Evolutionary conservation across 768 basidiomycete species (phyloP).

Genomic region (Mycena galopus): DNA sequence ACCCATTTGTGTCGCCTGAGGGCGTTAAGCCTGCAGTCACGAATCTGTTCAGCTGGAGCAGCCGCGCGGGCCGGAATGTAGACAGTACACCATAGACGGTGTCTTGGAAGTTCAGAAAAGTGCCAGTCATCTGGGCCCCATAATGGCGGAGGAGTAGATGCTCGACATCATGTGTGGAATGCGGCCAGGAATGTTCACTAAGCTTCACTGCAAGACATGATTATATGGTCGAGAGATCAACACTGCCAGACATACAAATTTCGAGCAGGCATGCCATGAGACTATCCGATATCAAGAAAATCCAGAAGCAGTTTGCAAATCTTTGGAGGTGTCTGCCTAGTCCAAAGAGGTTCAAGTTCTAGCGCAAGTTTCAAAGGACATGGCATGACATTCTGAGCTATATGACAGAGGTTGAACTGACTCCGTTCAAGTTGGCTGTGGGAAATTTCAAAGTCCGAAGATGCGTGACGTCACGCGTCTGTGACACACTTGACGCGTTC

Average conservation of each 20-base stretch:
- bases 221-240: neutral
- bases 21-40: conserved; percentile 27
- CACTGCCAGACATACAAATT: conserved; percentile 3
- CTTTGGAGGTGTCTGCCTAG: too few species aligned
- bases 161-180: neutral
- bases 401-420: too few species aligned
- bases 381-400: too few species aligned
- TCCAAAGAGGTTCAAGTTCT: too few species aligned
- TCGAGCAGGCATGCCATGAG: conserved; percentile 14
- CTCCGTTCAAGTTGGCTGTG: too few species aligned
- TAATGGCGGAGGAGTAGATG: conserved; percentile 1
- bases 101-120: conserved; percentile 5
- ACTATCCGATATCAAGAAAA: neutral
- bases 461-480: conserved; percentile 14
- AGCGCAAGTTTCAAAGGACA: too few species aligned
- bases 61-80: conserved; percentile 12
- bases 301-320: neutral
- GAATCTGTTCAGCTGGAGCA: conserved; percentile 29
- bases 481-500: conserved; percentile 8
- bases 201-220: conserved; percentile 4
- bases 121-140: conserved; percentile 22
- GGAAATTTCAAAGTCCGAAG: neutral
- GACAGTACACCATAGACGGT: conserved; percentile 10
- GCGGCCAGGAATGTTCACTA: conserved; percentile 16
- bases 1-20: conserved; percentile 20